Evolutionary conservation across 2,329 filamentous ascomycete genomes (phyloP), one percentile per base, ranked within the genome.

Genomic region (Mycocentrospora acerina): DNA sequence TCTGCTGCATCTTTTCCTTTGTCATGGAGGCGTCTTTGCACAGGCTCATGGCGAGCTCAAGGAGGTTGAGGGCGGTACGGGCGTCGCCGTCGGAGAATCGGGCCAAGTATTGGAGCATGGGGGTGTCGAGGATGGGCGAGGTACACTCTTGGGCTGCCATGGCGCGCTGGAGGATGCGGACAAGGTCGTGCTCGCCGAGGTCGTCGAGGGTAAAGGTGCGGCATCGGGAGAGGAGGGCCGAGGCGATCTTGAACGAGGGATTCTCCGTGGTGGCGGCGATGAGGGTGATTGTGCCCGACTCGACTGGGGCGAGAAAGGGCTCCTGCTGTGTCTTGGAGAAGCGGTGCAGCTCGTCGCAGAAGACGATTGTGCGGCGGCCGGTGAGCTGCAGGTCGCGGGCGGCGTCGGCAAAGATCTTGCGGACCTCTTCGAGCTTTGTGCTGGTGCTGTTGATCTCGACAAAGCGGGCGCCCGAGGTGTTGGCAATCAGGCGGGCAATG

Each of bases 181-280:
- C 72, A 4, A 97, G 76, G 67, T 94, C 80, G 2, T 85, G 79
- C 17, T 85, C 79, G 0, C 79, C 78, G 29, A 98, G 77, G 51
- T 90, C 84, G 30, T 83, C 74, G 8, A 98, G 72, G 0, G 89
- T 95, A 55, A 98, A 97, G 0, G 89, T 95, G 18, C 93, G 80
- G 68, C 91, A 97, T 31, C 93, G 80, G 16, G 88, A 95, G 3
- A 97, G 75, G 37, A 98, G 75, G 2, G 93, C 91, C 49, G 82
- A 85, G 54, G 93, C 87, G 28, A 98, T 82, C 59, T 94, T 91
- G 74, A 97, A 97, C 4, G 86, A 91, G 0, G 93, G 93, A 53
- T 98, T 98, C 67, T 98, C 93, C 0, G 93, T 98, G 3, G 93
- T 98, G 6, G 93, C 93, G 9, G 90, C 93, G 44, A 97, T 93